Percentiles rank a stretch among this genome's conserved stretches.
These are phyloP conservation scores for Irpex sp. DNA, from an alignment of 1,284 basidiomycete species.

Conservation along the genomic window DNA sequence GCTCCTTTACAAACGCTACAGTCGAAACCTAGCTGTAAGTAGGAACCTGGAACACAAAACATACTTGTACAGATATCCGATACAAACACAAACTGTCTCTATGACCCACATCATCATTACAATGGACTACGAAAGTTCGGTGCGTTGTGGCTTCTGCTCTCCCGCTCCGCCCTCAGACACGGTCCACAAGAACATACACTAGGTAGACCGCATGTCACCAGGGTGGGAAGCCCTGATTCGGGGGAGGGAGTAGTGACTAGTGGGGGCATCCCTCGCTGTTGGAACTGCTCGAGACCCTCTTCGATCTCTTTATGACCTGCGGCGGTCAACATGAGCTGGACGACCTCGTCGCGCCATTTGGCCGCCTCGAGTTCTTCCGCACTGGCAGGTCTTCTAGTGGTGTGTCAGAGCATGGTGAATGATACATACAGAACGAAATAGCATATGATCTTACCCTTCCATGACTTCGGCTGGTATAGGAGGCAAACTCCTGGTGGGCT, in stretches of 20 bases:
- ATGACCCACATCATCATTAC: not conserved
- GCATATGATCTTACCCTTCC: not conserved
- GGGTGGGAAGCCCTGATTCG: not conserved
- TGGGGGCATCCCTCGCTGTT: not conserved
- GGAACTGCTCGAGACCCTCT: not conserved
- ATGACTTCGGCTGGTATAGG: not conserved
- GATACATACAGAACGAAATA: not conserved
- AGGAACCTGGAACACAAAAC: not conserved
- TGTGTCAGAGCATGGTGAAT: not conserved
- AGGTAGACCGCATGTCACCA: not conserved
- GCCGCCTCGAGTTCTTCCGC: not conserved
- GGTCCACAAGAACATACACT: not conserved
- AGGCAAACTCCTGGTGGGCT: not conserved
- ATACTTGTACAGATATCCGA: not conserved
- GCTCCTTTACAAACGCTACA: not conserved
- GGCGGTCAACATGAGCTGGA: conserved; percentile 1
- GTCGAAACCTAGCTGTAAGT: not conserved
- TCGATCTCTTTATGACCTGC: not conserved
- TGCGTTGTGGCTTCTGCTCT: not conserved
- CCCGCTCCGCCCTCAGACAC: not conserved
- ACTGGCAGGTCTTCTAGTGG: not conserved
- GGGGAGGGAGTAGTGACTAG: not conserved
- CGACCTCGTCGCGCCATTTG: not conserved
- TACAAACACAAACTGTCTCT: no score
- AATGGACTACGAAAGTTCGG: not conserved